These are phyloP conservation scores for Cystobasidium slooffiae DNA, from an alignment of 1,284 basidiomycete genomes.

Conservation along the genomic window DNA sequence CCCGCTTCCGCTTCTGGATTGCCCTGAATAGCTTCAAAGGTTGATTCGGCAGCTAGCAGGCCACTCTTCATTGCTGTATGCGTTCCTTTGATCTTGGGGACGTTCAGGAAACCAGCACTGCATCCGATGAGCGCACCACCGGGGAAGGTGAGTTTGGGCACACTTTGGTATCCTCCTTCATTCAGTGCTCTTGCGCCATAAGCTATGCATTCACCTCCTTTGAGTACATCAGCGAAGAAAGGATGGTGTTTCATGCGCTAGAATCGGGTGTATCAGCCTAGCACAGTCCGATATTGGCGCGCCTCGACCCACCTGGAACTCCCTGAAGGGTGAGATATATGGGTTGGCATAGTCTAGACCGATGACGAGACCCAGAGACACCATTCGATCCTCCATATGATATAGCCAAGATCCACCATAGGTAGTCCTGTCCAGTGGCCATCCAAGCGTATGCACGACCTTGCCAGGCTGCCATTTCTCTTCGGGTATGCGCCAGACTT, in stretches of 20 bases:
- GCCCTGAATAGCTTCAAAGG: slow-evolving; percentile 68
- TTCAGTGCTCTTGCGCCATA: slow-evolving; percentile 92
- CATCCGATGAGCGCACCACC: slow-evolving; percentile 95
- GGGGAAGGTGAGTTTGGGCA: slow-evolving; percentile 90
- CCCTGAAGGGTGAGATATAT: slow-evolving; percentile 87
- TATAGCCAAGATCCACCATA: slow-evolving; percentile 96
- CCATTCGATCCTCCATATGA: slow-evolving; percentile 91
- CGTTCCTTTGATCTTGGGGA: slow-evolving; percentile 99
- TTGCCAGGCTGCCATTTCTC: slow-evolving; percentile 79
- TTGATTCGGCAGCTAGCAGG: slow-evolving; percentile 92
- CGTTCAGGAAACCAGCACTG: slow-evolving; percentile 93
- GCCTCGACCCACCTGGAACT: slow-evolving; percentile 74
- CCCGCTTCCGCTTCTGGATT: slow-evolving; percentile 54
- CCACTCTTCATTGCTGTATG: slow-evolving; percentile 99
- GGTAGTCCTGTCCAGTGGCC: slow-evolving; percentile 82
- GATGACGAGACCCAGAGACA: slow-evolving; percentile 88
- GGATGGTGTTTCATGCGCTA: slow-evolving; percentile 98
- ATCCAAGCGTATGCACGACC: slow-evolving; percentile 91
- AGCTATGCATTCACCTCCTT: slow-evolving; percentile 76
- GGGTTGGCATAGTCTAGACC: slow-evolving; percentile 96
- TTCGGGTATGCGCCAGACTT: slow-evolving; percentile 90
- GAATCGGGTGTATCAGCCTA: not conserved
- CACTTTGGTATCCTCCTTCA: slow-evolving; percentile 91
- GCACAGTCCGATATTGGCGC: not conserved
- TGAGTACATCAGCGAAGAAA: slow-evolving; percentile 79